These are phyloP conservation scores for Sugiyamaella lignohabitans DNA, from an alignment of 805 yeast genomes.

Conservation along the genomic window DNA sequence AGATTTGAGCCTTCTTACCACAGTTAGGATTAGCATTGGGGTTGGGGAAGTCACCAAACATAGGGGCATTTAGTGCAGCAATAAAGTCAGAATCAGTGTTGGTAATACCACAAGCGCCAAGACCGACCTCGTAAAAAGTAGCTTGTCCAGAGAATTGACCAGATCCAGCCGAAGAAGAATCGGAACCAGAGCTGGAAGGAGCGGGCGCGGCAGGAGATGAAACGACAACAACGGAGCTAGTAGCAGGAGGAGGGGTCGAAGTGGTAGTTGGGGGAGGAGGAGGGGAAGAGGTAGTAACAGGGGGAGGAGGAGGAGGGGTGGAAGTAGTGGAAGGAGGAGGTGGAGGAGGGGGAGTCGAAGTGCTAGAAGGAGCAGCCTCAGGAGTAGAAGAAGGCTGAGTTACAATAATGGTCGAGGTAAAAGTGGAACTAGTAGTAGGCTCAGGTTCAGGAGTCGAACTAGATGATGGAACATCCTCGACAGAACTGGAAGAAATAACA, in stretches of 20 bases:
- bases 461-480: conserved; percentile 6
- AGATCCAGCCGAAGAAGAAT: neutral
- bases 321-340: neutral
- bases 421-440: conserved; percentile 6
- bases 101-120: conserved; percentile 45
- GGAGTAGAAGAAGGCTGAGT: conserved; percentile 13
- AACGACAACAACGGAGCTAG: neutral
- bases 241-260: neutral
- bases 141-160: conserved; percentile 18
- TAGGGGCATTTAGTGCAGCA: conserved; percentile 41
- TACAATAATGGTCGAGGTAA: conserved; percentile 1
- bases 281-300: neutral
- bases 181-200: neutral
- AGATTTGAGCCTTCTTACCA: conserved; percentile 11
- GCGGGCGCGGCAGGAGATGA: neutral
- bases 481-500: conserved; percentile 10
- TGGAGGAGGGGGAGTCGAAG: conserved; percentile 8
- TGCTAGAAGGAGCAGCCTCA: conserved; percentile 6
- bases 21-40: conserved; percentile 16
- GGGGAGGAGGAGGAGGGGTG: neutral
- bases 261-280: neutral
- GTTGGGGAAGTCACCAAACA: conserved; percentile 18
- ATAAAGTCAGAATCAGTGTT: conserved; percentile 42
- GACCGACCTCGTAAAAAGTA: conserved; percentile 34
- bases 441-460: conserved; percentile 6